Base-by-base conservation (phyloP, 2,329 filamentous ascomycete species). In the Orbilia blumenaviensis region DNA sequence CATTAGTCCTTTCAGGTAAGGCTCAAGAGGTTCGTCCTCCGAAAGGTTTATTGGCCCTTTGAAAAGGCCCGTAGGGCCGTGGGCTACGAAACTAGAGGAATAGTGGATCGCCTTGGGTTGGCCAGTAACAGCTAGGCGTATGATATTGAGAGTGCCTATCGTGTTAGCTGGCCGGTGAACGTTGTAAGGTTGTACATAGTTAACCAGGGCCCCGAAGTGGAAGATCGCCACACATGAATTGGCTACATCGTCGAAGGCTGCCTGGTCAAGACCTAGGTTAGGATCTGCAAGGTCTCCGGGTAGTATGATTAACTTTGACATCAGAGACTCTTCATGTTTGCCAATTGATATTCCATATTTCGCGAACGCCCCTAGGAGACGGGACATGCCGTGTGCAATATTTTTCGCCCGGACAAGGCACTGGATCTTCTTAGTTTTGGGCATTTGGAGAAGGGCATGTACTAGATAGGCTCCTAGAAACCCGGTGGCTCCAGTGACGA, bases 61-160 rank as follows among this genome's bases (percentile, higher is more conserved):
- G 12, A 62, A 62, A 1, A 62, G 58, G 21, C 58, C 58, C 14
- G 58, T 62, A 12, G 58, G 58, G 12, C 58, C 58, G 25, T 62
- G 58, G 18, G 58, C 58, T 18, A 62, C 58, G 9, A 62, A 62
- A 9, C 34, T 42, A 27, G 58, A 62, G 1, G 58, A 42, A 44
- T 62, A 62, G 25, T 62, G 58, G n/a, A 62, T 62, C 7, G 38
- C 12, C n/a, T 62, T 62, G 2, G 58, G 58, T 44, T 23, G 38
- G 9, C 58, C 58, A 8, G 34, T 44, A n/a, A 62, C 58, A 9
- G 58, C 58, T 32, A 62, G 21, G 1, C 38, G 38, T n/a, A 62
- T 18, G 21, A 62, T 62, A 62, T 62, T 62, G 58, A 62, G 16
- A 4, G 58, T 62, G 10, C 58, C 58, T 16, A 62, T 62, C n/a